A percentile compares a stretch with the other conserved stretches of the same genome.
phyloP scores from a whole-genome alignment of 225 moss, liverwort and hornwort species.

The Straminergon stramineum region DNA sequence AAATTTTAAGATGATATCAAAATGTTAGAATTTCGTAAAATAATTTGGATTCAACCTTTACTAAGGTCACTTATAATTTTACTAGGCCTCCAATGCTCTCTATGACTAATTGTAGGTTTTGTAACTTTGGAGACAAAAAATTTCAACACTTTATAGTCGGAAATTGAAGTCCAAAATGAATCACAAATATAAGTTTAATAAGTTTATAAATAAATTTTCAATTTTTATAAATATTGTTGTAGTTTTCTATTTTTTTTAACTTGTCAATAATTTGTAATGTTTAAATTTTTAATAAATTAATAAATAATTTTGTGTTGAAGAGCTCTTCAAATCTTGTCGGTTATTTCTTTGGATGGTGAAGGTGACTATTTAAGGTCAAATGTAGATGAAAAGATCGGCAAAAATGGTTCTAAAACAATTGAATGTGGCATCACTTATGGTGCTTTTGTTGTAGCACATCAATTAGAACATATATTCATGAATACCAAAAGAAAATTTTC shows the following conservation, averaged over 20 bases:
- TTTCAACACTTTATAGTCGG: rapidly evolving
- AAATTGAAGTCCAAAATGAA: neutral
- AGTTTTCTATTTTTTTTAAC: no score
- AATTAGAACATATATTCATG: neutral
- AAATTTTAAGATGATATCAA: neutral
- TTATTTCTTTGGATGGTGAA: neutral
- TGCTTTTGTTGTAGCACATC: neutral
- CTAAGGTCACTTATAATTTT: neutral
- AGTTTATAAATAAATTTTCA: no score
- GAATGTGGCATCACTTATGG: neutral
- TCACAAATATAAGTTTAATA: no score
- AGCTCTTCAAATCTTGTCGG: neutral
- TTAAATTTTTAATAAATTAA: neutral
- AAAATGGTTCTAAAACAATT: neutral
- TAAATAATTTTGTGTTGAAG: neutral
- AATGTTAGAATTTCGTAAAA: neutral
- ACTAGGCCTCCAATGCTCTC: rapidly evolving
- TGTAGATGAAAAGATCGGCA: neutral
- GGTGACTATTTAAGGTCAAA: neutral
- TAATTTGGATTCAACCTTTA: neutral
- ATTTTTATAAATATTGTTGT: no score
- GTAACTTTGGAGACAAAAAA: neutral
- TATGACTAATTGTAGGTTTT: neutral
- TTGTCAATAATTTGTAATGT: neutral
- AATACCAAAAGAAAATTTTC: neutral